These are phyloP conservation scores for Schizosaccharomyces versatilis DNA, from an alignment of 1,139 yeast genomes.

Conservation along the genomic window DNA sequence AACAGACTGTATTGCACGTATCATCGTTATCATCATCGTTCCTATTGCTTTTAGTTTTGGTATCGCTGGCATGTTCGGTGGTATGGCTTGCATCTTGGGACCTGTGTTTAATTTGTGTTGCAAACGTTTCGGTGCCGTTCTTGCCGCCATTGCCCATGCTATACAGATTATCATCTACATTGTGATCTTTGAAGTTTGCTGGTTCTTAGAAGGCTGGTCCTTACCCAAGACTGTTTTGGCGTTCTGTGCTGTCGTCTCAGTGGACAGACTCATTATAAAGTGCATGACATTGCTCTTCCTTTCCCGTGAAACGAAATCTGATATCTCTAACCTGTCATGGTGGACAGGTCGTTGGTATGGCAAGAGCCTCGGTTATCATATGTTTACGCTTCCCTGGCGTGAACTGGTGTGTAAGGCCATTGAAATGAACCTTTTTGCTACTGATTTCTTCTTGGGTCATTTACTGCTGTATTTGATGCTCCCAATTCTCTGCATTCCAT, in stretches of 20 bases:
- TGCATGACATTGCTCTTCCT: conserved; percentile 53
- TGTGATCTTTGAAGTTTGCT: conserved; percentile 42
- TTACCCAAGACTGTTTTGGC: conserved; percentile 79
- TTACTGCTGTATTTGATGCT: conserved; percentile 66
- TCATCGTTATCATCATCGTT: conserved; percentile 70
- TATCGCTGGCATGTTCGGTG: conserved; percentile 35
- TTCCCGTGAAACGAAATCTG: conserved; percentile 94
- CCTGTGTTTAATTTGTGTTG: conserved; percentile 88
- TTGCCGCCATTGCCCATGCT: conserved; percentile 96
- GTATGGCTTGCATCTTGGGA: conserved; percentile 89
- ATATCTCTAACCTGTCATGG: conserved; percentile 91
- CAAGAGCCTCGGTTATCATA: conserved; percentile 82
- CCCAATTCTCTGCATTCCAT: conserved; percentile 69
- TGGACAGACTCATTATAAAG: conserved; percentile 77
- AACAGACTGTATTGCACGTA: conserved; percentile 66
- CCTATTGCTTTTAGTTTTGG: conserved; percentile 86
- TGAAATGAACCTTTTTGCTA: conserved; percentile 89
- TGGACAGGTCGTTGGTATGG: conserved; percentile 99
- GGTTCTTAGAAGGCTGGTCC: conserved; percentile 88
- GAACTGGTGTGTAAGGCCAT: conserved; percentile 86
- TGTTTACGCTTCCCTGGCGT: conserved; percentile 89
- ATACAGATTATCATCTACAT: conserved; percentile 37
- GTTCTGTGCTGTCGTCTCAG: conserved; percentile 58
- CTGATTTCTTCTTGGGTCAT: conserved; percentile 88
- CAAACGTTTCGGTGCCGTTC: conserved; percentile 90